Conservation (phyloP, 1,139 yeast genomes). For the Pichia sp. region DNA sequence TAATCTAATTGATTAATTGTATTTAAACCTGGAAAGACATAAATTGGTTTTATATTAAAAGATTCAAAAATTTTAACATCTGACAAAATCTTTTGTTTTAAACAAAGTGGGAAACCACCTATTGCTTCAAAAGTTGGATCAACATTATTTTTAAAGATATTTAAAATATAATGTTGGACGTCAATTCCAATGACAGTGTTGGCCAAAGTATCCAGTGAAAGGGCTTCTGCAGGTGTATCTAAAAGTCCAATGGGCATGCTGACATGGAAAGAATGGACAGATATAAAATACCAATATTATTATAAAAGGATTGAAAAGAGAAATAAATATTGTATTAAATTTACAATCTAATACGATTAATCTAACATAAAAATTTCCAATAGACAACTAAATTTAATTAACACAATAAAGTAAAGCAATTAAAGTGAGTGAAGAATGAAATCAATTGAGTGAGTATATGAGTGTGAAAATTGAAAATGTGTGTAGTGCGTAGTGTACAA, state of each 20-base stretch:
- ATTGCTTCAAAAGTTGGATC: constrained; percentile 74
- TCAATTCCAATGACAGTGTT: constrained; percentile 79
- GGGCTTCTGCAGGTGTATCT: constrained; percentile 40
- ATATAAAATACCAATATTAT: too few species aligned
- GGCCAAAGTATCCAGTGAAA: constrained; percentile 57
- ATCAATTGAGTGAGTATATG: too few species aligned
- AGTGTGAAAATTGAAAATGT: too few species aligned
- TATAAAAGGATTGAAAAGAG: too few species aligned
- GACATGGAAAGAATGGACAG: background rate
- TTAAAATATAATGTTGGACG: constrained; percentile 67
- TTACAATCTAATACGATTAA: too few species aligned
- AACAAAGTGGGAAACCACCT: constrained; percentile 74
- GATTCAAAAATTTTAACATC: constrained; percentile 60
- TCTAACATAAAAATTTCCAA: too few species aligned
- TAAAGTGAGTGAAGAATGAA: too few species aligned
- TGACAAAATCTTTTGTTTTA: constrained; percentile 50
- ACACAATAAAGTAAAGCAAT: too few species aligned
- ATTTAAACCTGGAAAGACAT: constrained; percentile 42
- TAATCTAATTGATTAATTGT: constrained; percentile 24
- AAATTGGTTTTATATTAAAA: constrained; percentile 65
- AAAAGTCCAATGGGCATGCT: constrained; percentile 47
- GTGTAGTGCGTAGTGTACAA: too few species aligned
- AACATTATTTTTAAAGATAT: constrained; percentile 55
- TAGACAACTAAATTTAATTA: too few species aligned
- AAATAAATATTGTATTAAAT: too few species aligned